A percentile compares a stretch with the other conserved stretches of the same genome.
phyloP scores from a whole-genome alignment of 2,329 filamentous ascomycete species.

The Aspergillus cejpii region DNA sequence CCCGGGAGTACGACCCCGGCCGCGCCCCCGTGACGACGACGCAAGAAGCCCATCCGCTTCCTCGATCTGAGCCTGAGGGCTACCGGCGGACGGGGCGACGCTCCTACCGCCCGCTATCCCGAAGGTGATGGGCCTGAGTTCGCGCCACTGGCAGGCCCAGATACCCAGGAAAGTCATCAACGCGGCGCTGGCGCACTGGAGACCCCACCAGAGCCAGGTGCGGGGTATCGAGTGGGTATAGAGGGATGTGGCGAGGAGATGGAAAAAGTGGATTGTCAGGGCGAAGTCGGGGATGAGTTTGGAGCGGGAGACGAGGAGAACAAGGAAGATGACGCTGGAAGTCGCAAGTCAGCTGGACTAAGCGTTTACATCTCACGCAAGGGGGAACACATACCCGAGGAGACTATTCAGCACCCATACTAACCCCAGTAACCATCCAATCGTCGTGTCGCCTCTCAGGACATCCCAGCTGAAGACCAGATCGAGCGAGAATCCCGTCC shows the following conservation, averaged over 20 bases:
- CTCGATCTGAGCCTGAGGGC: constrained; percentile 5
- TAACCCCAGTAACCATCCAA: constrained; percentile 62
- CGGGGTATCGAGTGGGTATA: constrained; percentile 71
- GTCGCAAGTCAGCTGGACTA: neutral
- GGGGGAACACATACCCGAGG: constrained; percentile 50
- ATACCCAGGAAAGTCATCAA: constrained; percentile 68
- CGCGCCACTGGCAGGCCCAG: constrained; percentile 86
- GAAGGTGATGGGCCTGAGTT: constrained; percentile 82
- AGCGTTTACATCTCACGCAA: neutral
- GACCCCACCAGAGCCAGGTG: constrained; percentile 78
- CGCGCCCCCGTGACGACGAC: constrained; percentile 27
- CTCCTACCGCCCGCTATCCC: constrained; percentile 38
- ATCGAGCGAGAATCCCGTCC: constrained; percentile 52
- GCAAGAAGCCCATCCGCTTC: constrained; percentile 19
- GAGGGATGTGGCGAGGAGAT: constrained; percentile 68
- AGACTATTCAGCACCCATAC: constrained; percentile 62
- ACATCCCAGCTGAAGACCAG: constrained; percentile 59
- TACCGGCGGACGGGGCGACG: constrained; percentile 9
- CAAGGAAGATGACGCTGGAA: constrained; percentile 69
- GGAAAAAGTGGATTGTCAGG: constrained; percentile 76
- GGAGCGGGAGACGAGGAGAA: constrained; percentile 75
- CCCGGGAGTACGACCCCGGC: constrained; percentile 24
- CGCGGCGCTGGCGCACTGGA: constrained; percentile 55
- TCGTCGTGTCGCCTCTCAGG: constrained; percentile 59
- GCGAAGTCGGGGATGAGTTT: constrained; percentile 96